Conservation (phyloP, 768 basidiomycete species). For the Mycena galericulata region DNA sequence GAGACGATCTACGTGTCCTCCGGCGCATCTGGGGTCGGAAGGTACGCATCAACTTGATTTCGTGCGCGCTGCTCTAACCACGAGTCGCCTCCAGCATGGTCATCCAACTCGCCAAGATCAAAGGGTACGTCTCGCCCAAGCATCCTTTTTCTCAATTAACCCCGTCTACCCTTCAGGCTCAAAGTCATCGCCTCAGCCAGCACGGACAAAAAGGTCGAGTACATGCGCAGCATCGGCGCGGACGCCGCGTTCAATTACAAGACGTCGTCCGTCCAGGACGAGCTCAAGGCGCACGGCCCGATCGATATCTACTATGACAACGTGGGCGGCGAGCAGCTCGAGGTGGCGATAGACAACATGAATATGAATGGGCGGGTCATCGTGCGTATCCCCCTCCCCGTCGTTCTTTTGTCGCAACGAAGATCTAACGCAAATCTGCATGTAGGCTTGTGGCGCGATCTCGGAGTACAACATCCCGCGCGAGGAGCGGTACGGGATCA, state of each 20-base stretch:
- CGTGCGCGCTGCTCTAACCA: no score
- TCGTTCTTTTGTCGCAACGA: neutral
- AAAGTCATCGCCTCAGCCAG: constrained; percentile 75
- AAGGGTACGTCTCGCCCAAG: no score
- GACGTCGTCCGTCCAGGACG: constrained; percentile 54
- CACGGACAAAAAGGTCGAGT: constrained; percentile 69
- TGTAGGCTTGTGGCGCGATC: constrained; percentile 42
- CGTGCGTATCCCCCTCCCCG: no score
- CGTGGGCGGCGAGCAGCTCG: constrained; percentile 58
- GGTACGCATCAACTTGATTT: constrained; percentile 19
- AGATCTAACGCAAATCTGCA: neutral
- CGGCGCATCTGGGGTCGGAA: constrained; percentile 39
- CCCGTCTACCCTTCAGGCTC: no score
- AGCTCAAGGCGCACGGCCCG: constrained; percentile 44
- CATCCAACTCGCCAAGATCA: constrained; percentile 51
- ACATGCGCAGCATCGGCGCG: constrained; percentile 60
- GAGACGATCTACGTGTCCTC: constrained; percentile 38
- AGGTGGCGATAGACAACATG: constrained; percentile 52
- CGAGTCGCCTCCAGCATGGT: constrained; percentile 41
- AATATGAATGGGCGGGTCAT: constrained; percentile 51
- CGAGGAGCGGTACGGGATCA: constrained; percentile 20
- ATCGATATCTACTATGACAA: constrained; percentile 44
- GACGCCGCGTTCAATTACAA: no score
- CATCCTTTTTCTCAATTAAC: no score
- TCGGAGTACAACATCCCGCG: constrained; percentile 30